A percentile compares a stretch with the other conserved stretches of the same genome.
These are phyloP conservation scores for Penicillium sp. DNA, from an alignment of 2,329 filamentous ascomycete genomes.

Conservation along the genomic window DNA sequence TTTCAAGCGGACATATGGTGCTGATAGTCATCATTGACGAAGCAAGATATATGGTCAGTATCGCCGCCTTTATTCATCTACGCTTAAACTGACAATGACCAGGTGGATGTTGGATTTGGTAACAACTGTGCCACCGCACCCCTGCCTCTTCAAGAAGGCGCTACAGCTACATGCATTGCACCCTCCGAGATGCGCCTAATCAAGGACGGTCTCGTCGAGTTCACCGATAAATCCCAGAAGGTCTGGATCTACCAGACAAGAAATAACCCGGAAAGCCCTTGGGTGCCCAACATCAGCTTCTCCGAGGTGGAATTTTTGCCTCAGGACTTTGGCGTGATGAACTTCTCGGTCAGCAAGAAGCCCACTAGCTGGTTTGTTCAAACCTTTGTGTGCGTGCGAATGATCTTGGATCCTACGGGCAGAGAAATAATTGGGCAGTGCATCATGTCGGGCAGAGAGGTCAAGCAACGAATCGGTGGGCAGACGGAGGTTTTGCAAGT, in stretches of 20 bases:
- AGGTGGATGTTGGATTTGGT: conserved; percentile 70
- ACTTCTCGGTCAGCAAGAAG: conserved; percentile 60
- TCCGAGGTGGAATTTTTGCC: conserved; percentile 68
- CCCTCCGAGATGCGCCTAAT: conserved; percentile 63
- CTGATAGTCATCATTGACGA: conserved; percentile 64
- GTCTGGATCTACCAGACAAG: conserved; percentile 70
- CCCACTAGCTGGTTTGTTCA: conserved; percentile 61
- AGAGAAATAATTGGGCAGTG: conserved; percentile 59
- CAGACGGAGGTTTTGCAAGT: conserved; percentile 56
- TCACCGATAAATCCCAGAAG: conserved; percentile 52
- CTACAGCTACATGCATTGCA: conserved; percentile 54
- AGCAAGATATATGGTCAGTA: conserved; percentile 49
- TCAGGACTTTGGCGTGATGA: conserved; percentile 67
- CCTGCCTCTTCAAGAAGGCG: conserved; percentile 57
- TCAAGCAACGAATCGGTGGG: conserved; percentile 62
- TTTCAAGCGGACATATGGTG: conserved; percentile 60
- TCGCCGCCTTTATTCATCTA: neutral
- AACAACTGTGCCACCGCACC: conserved; percentile 65
- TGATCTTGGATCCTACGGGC: conserved; percentile 58
- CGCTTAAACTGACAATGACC: conserved; percentile 4
- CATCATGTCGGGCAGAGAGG: conserved; percentile 57
- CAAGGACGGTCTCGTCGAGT: conserved; percentile 55
- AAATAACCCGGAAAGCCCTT: conserved; percentile 56
- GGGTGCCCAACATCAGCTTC: conserved; percentile 70
- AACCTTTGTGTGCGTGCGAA: conserved; percentile 60